Conservation (phyloP, 371 early-diverging fungal species). For the Haplosporangium sp. region DNA sequence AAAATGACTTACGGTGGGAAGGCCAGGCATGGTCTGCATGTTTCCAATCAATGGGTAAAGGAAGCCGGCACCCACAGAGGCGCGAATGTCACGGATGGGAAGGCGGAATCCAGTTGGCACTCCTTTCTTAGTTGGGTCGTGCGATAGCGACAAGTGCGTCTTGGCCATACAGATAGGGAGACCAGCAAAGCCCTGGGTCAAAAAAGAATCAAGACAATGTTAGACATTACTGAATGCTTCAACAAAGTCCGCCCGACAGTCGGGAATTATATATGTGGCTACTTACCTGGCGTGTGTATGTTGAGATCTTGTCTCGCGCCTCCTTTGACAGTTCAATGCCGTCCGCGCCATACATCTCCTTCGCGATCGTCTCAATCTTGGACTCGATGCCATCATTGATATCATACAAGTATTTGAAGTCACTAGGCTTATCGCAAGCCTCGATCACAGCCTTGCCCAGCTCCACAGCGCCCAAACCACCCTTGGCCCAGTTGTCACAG, state of each 20-base stretch:
- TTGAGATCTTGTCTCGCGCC: slow-evolving; percentile 85
- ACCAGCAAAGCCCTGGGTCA: slow-evolving; percentile 75
- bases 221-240: neutral
- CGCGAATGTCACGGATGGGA: slow-evolving; percentile 94
- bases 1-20: slow-evolving; percentile 76
- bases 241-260: neutral
- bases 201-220: neutral
- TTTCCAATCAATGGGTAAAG: slow-evolving; percentile 94
- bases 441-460: slow-evolving; percentile 87
- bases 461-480: slow-evolving; percentile 90
- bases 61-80: slow-evolving; percentile 98
- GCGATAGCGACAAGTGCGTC: slow-evolving; percentile 93
- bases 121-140: slow-evolving; percentile 91
- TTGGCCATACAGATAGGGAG: slow-evolving; percentile 99
- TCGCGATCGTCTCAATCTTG: slow-evolving; percentile 93
- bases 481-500: slow-evolving; percentile 93
- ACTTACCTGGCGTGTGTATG: slow-evolving; percentile 74
- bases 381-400: slow-evolving; percentile 76
- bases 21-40: slow-evolving; percentile 98
- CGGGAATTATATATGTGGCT: neutral
- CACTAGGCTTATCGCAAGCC: slow-evolving; percentile 70
- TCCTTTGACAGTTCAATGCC: slow-evolving; percentile 85
- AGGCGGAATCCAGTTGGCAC: slow-evolving; percentile 94
- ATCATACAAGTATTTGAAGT: slow-evolving; percentile 91
- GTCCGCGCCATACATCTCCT: slow-evolving; percentile 94